These are phyloP conservation scores for Bipolaris zeicola DNA, from an alignment of 2,329 filamentous ascomycete genomes.

Conservation along the genomic window DNA sequence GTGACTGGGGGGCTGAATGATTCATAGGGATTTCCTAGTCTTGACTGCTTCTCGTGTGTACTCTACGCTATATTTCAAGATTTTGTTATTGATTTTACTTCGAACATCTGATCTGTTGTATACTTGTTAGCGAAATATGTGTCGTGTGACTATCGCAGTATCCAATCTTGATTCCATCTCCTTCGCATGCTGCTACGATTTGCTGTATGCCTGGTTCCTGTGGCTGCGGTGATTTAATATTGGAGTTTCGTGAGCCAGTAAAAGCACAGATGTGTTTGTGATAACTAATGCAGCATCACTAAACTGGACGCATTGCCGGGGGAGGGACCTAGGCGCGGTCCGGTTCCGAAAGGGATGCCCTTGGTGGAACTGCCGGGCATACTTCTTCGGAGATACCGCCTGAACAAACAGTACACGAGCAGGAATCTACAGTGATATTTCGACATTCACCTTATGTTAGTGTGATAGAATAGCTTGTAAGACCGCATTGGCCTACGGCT, in stretches of 20 bases:
- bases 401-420: no score
- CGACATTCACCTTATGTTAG: no score
- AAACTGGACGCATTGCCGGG: background rate
- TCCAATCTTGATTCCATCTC: no score
- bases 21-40: no score
- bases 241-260: background rate
- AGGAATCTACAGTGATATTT: no score
- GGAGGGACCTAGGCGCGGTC: background rate
- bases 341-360: background rate
- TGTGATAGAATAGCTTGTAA: no score
- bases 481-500: no score
- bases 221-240: no score
- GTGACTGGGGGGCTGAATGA: no score
- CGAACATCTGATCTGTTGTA: background rate
- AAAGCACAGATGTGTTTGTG: background rate
- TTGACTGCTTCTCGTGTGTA: no score
- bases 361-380: background rate
- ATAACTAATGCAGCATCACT: background rate
- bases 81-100: background rate
- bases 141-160: background rate
- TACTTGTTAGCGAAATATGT: background rate
- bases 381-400: no score
- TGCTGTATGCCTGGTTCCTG: background rate
- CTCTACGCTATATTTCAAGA: no score
- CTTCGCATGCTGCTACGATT: background rate